A percentile compares a stretch with the other conserved stretches of the same genome.
phyloP scores from a whole-genome alignment of 768 basidiomycete genomes.

The Nidularia pulvinata region DNA sequence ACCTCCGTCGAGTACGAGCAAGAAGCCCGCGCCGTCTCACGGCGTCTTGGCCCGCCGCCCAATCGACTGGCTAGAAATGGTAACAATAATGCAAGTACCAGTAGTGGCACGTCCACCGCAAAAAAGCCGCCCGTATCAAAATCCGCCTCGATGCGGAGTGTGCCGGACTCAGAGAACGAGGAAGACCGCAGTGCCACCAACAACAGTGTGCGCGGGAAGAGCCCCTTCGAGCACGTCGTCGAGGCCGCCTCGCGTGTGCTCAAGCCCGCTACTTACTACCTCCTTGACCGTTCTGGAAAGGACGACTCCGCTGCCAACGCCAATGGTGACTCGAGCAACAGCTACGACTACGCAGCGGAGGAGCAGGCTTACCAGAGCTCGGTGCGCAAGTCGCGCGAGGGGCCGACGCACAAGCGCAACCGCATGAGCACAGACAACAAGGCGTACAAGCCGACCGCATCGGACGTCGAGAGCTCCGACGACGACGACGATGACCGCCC shows the following conservation, averaged over 20 bases:
- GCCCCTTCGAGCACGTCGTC: constrained; percentile 63
- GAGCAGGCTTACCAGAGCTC: constrained; percentile 60
- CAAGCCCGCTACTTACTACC: constrained; percentile 59
- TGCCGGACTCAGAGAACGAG: constrained; percentile 74
- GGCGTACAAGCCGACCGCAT: constrained; percentile 71
- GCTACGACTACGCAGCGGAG: constrained; percentile 81
- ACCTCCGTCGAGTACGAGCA: constrained; percentile 83
- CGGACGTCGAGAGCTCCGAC: constrained; percentile 63
- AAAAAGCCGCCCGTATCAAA: constrained; percentile 55
- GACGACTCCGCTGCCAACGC: constrained; percentile 13
- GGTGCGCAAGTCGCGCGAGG: constrained; percentile 23
- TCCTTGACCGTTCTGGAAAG: constrained; percentile 55
- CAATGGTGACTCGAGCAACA: constrained; percentile 37
- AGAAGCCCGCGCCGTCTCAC: constrained; percentile 49
- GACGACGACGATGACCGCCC: constrained; percentile 54
- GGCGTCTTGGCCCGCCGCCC: constrained; percentile 67
- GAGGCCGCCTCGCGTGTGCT: constrained; percentile 55
- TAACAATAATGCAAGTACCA: constrained; percentile 12
- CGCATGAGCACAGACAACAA: constrained; percentile 80
- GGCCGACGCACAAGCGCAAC: constrained; percentile 42
- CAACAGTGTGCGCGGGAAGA: constrained; percentile 52
- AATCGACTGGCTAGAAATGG: constrained; percentile 27
- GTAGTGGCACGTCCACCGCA: constrained; percentile 14
- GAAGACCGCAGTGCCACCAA: constrained; percentile 28
- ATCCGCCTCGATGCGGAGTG: constrained; percentile 47